phyloP scores from a whole-genome alignment of 176 grass and related monocot species.

The Pontederia crassipes region DNA sequence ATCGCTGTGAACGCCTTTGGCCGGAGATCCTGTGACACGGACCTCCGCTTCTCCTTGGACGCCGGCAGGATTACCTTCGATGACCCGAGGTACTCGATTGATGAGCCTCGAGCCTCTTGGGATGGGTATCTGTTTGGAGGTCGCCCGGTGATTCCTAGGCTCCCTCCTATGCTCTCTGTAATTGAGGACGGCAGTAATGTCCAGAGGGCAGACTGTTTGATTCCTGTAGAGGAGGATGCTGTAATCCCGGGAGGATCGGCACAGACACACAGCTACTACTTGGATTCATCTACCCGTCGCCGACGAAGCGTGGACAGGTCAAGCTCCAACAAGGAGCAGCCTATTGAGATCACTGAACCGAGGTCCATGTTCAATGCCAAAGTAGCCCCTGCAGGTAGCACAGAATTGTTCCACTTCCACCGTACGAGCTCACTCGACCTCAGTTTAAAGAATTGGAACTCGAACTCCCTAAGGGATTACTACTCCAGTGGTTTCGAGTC shows the following conservation, averaged over 20 bases:
- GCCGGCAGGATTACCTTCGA: constrained; percentile 32
- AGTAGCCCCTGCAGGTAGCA: constrained; percentile 44
- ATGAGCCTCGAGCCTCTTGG: constrained; percentile 46
- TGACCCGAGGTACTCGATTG: constrained; percentile 29
- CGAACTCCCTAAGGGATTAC: constrained; percentile 27
- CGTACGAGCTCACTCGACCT: constrained; percentile 26
- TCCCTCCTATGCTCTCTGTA: constrained; percentile 35
- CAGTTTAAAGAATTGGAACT: constrained; percentile 21
- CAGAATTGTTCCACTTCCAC: constrained; percentile 44
- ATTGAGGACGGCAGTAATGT: constrained; percentile 23
- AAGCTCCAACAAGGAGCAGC: constrained; percentile 39
- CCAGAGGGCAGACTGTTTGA: constrained; percentile 48
- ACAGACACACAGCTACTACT: constrained; percentile 89
- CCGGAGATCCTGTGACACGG: constrained; percentile 33
- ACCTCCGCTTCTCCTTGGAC: constrained; percentile 36
- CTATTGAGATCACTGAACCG: constrained; percentile 17
- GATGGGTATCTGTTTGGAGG: constrained; percentile 32
- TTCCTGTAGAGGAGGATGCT: constrained; percentile 43
- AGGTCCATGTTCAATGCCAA: constrained; percentile 50
- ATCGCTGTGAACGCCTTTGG: constrained; percentile 15
- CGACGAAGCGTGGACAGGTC: constrained; percentile 72
- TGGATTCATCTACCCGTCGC: constrained; percentile 64
- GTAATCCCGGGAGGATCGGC: constrained; percentile 38
- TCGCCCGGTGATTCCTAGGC: constrained; percentile 17
- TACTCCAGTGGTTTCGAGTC: constrained; percentile 43